Percentiles rank a stretch among this genome's conserved stretches.
These are phyloP conservation scores for Castanea mollissima DNA, from an alignment of 306 rosid species.

Conservation along the genomic window DNA sequence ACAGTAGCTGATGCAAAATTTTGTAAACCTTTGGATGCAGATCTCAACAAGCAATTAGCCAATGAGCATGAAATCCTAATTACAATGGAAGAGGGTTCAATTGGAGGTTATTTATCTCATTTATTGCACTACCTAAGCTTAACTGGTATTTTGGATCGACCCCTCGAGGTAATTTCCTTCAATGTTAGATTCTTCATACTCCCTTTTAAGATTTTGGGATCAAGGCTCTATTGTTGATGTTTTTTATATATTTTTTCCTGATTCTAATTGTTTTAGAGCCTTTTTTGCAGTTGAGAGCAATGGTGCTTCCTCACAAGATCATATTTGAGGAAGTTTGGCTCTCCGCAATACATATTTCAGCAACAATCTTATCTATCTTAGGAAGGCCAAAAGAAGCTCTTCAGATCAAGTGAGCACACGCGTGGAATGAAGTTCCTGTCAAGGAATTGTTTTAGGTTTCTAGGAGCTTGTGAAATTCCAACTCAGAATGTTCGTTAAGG, in stretches of 20 bases:
- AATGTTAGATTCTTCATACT: not conserved
- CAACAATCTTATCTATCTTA: slow-evolving; percentile 62
- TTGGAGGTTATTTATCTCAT: slow-evolving; percentile 92
- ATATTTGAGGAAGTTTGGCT: slow-evolving; percentile 69
- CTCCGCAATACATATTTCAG: slow-evolving; percentile 71
- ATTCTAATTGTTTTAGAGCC: slow-evolving; percentile 6
- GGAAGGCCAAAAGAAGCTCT: slow-evolving; percentile 76
- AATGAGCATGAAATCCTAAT: slow-evolving; percentile 78
- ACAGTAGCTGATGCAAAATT: slow-evolving; percentile 95
- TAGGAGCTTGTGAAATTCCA: not conserved
- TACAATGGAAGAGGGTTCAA: slow-evolving; percentile 84
- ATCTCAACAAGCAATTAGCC: slow-evolving; percentile 58
- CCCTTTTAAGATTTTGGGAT: not conserved
- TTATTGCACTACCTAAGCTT: slow-evolving; percentile 73
- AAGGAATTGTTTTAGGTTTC: no score
- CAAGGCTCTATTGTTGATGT: not conserved
- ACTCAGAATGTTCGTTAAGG: slow-evolving; percentile 3
- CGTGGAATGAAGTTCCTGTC: slow-evolving; percentile 10
- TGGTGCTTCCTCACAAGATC: slow-evolving; percentile 83
- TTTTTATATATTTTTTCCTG: not conserved
- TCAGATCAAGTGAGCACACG: slow-evolving; percentile 36
- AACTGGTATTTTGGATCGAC: slow-evolving; percentile 68
- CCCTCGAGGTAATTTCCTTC: slow-evolving; percentile 57
- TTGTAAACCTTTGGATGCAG: slow-evolving; percentile 86
- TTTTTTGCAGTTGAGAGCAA: slow-evolving; percentile 68